Percentiles rank a stretch among this genome's conserved stretches.
These are phyloP conservation scores for Neurospora cerealis DNA, from an alignment of 495 filamentous ascomycete genomes.

Conservation along the genomic window DNA sequence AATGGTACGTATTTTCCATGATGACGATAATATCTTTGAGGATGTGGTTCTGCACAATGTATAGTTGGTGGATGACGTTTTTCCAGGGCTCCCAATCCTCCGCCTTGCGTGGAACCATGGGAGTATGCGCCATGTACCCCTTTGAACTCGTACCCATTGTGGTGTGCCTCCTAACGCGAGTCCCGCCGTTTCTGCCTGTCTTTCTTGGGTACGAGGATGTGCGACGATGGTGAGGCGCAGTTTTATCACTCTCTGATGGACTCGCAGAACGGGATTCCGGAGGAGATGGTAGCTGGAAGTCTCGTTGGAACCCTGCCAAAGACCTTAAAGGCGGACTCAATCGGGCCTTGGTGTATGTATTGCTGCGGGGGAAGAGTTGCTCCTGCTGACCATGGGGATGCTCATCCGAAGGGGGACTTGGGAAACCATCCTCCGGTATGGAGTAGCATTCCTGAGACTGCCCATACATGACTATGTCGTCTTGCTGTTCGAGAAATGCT, in stretches of 20 bases:
- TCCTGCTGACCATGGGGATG: not conserved
- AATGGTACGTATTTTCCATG: slow-evolving; percentile 19
- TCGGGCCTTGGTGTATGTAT: not conserved
- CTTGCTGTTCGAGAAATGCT: not conserved
- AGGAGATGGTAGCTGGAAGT: not conserved
- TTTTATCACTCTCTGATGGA: not conserved
- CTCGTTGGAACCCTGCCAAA: not conserved
- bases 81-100: slow-evolving; percentile 27
- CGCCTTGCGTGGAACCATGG: slow-evolving; percentile 13
- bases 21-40: slow-evolving; percentile 21
- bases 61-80: slow-evolving; percentile 17
- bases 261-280: not conserved
- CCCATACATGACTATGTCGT: not conserved
- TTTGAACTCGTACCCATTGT: not conserved
- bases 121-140: not conserved
- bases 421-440: not conserved
- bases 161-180: not conserved
- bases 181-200: not conserved
- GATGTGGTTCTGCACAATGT: slow-evolving; percentile 23
- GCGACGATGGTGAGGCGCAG: not conserved
- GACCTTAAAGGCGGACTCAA: not conserved
- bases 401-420: not conserved
- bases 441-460: not conserved
- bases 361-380: not conserved
- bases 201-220: not conserved